Evolutionary conservation across 2,329 filamentous ascomycete genomes (phyloP), one percentile per base, ranked within the genome.

Genomic region (Colletotrichum filicis): DNA sequence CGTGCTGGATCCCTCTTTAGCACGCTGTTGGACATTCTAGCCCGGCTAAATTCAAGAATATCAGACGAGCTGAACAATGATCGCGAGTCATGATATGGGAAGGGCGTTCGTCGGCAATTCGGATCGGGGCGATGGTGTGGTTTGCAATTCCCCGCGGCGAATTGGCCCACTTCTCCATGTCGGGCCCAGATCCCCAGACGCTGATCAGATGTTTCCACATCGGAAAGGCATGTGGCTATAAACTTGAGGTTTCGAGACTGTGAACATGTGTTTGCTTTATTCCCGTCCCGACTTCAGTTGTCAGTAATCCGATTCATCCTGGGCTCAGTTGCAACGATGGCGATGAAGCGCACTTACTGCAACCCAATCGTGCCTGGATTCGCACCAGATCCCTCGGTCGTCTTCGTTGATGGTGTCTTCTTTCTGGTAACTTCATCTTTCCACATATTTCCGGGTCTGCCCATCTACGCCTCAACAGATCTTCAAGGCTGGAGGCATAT

Each of bases 401-500:
- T 79, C 4, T 74, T 76, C 8, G 77, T 81, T 9, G 75, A 79
- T 35, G 79, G 76, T 5, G 79, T 76, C 1, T 82, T 77, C 74
- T 81, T 78, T 68, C 76, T 80, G 53, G 86, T 90, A 73, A 89
- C 89, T 76, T 88, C 90, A 3, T 87, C 88, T 9, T 90, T 91
- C 75, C 90, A 91, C 76, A 85, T 90, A 6, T 91, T 91, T 75
- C 84, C 90, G 0, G 89, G 89, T 22, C 80, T 85, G 0, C 86
- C 87, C 58, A 80, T 80, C n/a, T 81, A 80, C 56, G 78, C 78
- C 4, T 83, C 81, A 5, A 78, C 77, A 24, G 79, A 83, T 63
- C 74, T 83, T 3, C 65, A 78, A 35, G 75, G 76, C 65, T 82
- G 80, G 80, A 78, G 77, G 55, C 78, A 80, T 52, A 78, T 82